Evolutionary conservation across 2,329 filamentous ascomycete genomes (phyloP), one percentile per base, ranked within the genome.

Genomic region (Mycocentrospora acerina): DNA sequence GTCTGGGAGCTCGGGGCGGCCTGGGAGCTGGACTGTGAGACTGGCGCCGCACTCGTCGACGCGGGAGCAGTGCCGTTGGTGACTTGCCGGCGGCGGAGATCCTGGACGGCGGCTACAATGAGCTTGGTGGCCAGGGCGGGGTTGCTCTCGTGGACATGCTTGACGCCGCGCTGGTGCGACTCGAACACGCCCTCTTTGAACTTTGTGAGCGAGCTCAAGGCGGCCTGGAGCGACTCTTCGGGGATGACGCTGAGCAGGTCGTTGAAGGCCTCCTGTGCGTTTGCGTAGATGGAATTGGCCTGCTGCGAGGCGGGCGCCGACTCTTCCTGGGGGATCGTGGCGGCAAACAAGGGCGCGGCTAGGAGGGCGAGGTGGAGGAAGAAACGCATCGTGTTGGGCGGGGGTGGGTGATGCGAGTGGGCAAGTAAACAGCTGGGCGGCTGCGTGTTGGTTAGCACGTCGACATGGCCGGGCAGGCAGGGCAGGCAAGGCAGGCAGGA

Each of bases 141-240:
- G 57, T 87, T 77, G 48, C 78, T 75, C 29, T 73, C 71, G 66
- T 82, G 78, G 18, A 86, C 74, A 24, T 77, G 79, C 62, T 85
- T 79, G 37, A 86, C 73, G 17, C 82, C 83, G 9, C 76, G 72
- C 50, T 74, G 75, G 56, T 86, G 83, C 47, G 81, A 79, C 47
- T 79, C 75, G 62, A 83, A 86, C 39, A 87, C 76, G 42, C 84
- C 85, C 58, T 86, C 78, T 60, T 81, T 77, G 67, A 83, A 88
- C 57, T 80, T 79, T 32, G 76, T 74, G 30, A 79, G 77, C 45
- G 75, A 71, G 62, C 86, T 82, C 22, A 90, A 73, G 36, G 86
- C 78, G 31, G 78, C 76, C 62, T 88, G 83, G 37, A 90, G 71
- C 28, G 79, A 75, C 32, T 79, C 73, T 37, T 76, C 75, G 15